These are phyloP conservation scores for Metrosideros polymorpha DNA, from an alignment of 441 rosid species.

Conservation along the genomic window DNA sequence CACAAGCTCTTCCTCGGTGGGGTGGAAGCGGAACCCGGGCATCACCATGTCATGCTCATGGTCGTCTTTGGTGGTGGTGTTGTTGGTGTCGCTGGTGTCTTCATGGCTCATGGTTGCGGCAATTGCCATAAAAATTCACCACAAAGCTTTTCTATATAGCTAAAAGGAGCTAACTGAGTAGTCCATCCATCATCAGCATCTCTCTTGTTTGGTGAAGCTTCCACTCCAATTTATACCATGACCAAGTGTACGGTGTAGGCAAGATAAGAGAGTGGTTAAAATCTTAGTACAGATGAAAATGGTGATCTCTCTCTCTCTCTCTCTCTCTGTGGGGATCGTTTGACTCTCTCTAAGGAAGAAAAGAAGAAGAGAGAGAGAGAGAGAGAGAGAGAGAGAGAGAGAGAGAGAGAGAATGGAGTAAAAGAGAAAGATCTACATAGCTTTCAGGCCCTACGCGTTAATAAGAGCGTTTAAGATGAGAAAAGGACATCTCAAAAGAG, in stretches of 20 bases:
- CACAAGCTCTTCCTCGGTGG: constrained; percentile 96
- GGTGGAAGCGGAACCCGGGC: constrained; percentile 99
- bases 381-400: neutral
- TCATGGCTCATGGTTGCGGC: constrained; percentile 49
- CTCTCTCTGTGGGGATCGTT: neutral
- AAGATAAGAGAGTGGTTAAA: neutral
- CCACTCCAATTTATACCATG: neutral
- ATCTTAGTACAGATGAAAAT: neutral
- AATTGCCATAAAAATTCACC: constrained; percentile 51
- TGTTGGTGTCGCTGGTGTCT: constrained; percentile 5
- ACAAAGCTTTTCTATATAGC: neutral
- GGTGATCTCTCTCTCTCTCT: neutral
- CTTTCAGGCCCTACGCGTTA: constrained; percentile 31
- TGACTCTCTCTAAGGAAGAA: neutral
- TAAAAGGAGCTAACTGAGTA: neutral
- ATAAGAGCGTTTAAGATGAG: constrained; percentile 33
- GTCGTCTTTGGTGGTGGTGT: constrained; percentile 5
- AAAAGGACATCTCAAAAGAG: constrained; percentile 55
- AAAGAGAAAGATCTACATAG: constrained; percentile 31
- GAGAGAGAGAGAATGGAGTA: neutral
- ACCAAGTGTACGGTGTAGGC: neutral
- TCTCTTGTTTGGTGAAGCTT: neutral
- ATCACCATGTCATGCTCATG: constrained; percentile 95
- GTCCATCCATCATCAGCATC: neutral
- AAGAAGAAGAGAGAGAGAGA: neutral